Conservation (phyloP, 345 rosid genomes). For the Eucalyptus curtisii region DNA sequence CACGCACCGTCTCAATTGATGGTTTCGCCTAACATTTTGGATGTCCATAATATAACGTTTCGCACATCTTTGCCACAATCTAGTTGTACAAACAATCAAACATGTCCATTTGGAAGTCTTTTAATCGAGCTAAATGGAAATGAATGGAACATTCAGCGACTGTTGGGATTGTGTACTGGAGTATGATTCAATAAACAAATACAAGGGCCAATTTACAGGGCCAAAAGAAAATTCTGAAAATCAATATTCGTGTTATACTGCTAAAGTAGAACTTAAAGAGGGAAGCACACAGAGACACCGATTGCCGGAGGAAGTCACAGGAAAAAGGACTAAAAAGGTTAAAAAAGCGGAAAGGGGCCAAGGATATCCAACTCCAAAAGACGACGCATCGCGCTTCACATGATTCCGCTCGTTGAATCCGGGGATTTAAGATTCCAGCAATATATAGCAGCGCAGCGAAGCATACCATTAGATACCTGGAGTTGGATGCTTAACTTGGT, state of each 20-base stretch:
- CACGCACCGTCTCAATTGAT: fast-evolving
- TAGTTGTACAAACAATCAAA: neutral
- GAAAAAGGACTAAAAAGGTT: neutral
- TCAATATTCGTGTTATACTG: neutral
- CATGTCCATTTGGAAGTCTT: neutral
- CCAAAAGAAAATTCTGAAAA: neutral
- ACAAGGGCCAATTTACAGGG: neutral
- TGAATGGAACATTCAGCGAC: neutral
- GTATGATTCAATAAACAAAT: neutral
- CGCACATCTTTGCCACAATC: neutral
- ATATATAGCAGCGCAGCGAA: neutral
- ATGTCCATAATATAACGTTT: neutral
- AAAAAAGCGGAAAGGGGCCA: neutral
- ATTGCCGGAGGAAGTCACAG: neutral
- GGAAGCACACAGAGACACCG: neutral
- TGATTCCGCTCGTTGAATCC: neutral
- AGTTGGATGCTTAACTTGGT: neutral
- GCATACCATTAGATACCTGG: neutral
- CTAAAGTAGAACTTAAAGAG: neutral
- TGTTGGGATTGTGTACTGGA: neutral
- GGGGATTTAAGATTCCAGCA: neutral
- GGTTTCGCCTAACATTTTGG: neutral
- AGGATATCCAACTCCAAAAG: neutral
- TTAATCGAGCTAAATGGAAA: neutral
- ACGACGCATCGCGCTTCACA: neutral